Conservation (phyloP, 140 eudicot species). For the Ambrosia hybrid region DNA sequence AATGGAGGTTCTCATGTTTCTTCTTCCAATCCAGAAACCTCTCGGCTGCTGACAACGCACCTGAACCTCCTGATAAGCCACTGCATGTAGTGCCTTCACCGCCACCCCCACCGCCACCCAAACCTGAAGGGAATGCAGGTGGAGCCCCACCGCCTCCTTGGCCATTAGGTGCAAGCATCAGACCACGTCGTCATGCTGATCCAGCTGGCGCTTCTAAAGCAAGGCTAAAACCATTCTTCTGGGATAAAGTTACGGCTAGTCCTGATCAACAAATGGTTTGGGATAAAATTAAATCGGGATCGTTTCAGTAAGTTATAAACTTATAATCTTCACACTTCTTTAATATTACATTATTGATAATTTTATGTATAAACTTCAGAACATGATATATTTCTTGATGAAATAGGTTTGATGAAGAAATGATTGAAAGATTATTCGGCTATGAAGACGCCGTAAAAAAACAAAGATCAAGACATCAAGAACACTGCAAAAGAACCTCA, state of each 20-base stretch:
- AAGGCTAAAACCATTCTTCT: slow-evolving; percentile 94
- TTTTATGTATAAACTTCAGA: neutral
- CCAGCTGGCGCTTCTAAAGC: slow-evolving; percentile 58
- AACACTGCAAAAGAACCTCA: slow-evolving; percentile 46
- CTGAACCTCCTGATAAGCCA: neutral
- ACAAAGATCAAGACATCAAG: slow-evolving; percentile 41
- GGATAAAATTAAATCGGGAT: slow-evolving; percentile 90
- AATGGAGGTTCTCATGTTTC: slow-evolving; percentile 1
- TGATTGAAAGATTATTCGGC: slow-evolving; percentile 88
- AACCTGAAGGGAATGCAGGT: slow-evolving; percentile 21
- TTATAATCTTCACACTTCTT: slow-evolving; percentile 7
- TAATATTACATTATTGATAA: too few species aligned
- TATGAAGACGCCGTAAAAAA: slow-evolving; percentile 53
- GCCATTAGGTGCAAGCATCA: slow-evolving; percentile 41
- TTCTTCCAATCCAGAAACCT: neutral
- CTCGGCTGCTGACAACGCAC: slow-evolving; percentile 35
- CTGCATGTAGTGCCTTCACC: slow-evolving; percentile 37
- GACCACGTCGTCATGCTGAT: slow-evolving; percentile 37
- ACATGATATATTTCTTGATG: slow-evolving; percentile 5
- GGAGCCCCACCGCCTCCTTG: slow-evolving; percentile 68
- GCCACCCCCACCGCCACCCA: slow-evolving; percentile 47
- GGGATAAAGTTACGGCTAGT: slow-evolving; percentile 94
- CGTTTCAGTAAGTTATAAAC: slow-evolving; percentile 99
- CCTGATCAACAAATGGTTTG: slow-evolving; percentile 98
- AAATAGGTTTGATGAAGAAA: slow-evolving; percentile 82